Evolutionary conservation across 441 rosid species (phyloP).

Genomic region (Euphorbia neoarborescens): DNA sequence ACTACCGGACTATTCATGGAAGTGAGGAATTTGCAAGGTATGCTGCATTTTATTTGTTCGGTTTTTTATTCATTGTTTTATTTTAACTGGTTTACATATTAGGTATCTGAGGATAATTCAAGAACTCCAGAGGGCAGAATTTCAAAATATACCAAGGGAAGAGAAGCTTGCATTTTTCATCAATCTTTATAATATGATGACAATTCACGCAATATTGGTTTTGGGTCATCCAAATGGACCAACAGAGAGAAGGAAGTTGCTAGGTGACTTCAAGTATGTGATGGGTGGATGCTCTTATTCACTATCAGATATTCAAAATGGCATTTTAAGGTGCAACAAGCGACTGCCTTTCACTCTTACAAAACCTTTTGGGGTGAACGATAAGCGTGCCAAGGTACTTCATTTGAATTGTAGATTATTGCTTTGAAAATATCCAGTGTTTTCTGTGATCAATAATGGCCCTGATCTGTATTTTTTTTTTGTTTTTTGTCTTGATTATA

Average conservation of each 20-base stretch:
- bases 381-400: slow-evolving; percentile 55
- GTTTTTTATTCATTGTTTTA: neutral
- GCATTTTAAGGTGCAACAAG: slow-evolving; percentile 69
- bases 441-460: slow-evolving; percentile 3
- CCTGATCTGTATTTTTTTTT: neutral
- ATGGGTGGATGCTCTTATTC: slow-evolving; percentile 67
- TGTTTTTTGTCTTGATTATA: neutral
- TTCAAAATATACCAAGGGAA: slow-evolving; percentile 57
- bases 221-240: slow-evolving; percentile 65
- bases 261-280: slow-evolving; percentile 72
- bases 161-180: slow-evolving; percentile 73
- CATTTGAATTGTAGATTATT: neutral
- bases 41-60: slow-evolving; percentile 13
- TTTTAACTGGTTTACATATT: slow-evolving; percentile 10
- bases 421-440: neutral
- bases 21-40: slow-evolving; percentile 94
- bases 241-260: slow-evolving; percentile 59
- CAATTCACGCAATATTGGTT: slow-evolving; percentile 65
- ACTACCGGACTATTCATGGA: slow-evolving; percentile 79
- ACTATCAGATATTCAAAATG: slow-evolving; percentile 76
- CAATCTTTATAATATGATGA: slow-evolving; percentile 84
- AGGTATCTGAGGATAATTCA: slow-evolving; percentile 71
- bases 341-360: slow-evolving; percentile 62
- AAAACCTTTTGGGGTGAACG: slow-evolving; percentile 66
- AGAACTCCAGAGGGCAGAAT: slow-evolving; percentile 69